phyloP scores from a whole-genome alignment of 202 grass and related monocot species.

The Setaria italica region DNA sequence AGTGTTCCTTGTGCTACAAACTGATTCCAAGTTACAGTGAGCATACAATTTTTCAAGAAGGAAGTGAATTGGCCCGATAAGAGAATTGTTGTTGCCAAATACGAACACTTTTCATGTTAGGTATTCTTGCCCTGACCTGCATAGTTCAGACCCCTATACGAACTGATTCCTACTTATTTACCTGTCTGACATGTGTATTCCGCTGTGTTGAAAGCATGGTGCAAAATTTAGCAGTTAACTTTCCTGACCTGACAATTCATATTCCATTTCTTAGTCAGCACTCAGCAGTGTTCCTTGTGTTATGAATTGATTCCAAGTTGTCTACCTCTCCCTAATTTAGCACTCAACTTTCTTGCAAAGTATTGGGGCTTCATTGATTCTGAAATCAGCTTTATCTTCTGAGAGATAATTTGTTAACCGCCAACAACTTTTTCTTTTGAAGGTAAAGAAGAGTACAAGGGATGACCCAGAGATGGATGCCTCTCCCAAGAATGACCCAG shows the following conservation, averaged over 20 bases:
- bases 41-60: neutral
- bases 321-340: neutral
- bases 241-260: too few species aligned
- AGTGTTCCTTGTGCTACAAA: neutral
- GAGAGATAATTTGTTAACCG: neutral
- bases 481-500: neutral
- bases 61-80: neutral
- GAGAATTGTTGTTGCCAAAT: neutral
- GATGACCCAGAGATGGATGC: slow-evolving; percentile 6
- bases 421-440: neutral
- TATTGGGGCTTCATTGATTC: neutral
- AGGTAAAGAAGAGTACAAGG: neutral
- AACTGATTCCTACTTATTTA: neutral
- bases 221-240: neutral
- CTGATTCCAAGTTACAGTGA: neutral
- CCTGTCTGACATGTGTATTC: neutral
- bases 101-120: neutral
- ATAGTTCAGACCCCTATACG: neutral
- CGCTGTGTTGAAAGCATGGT: neutral
- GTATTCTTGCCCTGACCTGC: neutral
- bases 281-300: too few species aligned
- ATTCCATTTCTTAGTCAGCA: too few species aligned
- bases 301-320: neutral
- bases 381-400: neutral
- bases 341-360: neutral